Evolutionary conservation across 176 grass and related monocot genomes (phyloP).

Genomic region (Raddia guianensis): DNA sequence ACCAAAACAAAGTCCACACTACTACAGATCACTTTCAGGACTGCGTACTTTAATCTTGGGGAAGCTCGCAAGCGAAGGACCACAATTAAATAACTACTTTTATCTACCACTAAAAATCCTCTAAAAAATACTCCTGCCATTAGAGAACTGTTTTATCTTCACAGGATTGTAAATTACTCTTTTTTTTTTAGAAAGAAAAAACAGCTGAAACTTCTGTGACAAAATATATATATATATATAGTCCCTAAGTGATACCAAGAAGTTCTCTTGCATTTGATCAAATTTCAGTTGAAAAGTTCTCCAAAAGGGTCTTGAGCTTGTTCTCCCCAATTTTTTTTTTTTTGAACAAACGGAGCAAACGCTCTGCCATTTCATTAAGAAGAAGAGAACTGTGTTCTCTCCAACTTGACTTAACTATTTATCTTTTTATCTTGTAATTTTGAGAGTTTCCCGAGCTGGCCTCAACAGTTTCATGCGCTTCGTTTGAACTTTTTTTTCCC

Average conservation of each 20-base stretch:
- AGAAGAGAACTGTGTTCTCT: too few relatives aligned
- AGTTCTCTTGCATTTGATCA: slow-evolving; percentile 1
- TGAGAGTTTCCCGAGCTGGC: too few relatives aligned
- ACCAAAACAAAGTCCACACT: slow-evolving; percentile 13
- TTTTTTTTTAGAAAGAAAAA: neutral
- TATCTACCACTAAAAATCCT: slow-evolving; percentile 2
- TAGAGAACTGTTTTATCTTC: neutral
- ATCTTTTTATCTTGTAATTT: too few relatives aligned
- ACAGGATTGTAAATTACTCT: neutral
- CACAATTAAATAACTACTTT: neutral
- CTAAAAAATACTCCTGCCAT: neutral
- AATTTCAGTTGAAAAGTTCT: neutral
- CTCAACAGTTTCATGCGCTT: too few relatives aligned
- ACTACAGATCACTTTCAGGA: neutral
- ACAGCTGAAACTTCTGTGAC: neutral
- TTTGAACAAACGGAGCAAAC: too few relatives aligned
- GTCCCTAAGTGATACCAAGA: neutral
- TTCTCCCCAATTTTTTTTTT: too few relatives aligned
- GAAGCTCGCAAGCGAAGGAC: neutral
- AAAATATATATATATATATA: neutral
- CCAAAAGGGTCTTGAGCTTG: neutral
- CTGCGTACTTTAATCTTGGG: neutral
- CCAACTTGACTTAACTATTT: too few relatives aligned
- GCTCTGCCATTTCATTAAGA: too few relatives aligned
- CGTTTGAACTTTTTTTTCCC: neutral